Evolutionary conservation across 2,329 filamentous ascomycete genomes (phyloP), one percentile per base, ranked within the genome.

Genomic region (Xylariales sp.): DNA sequence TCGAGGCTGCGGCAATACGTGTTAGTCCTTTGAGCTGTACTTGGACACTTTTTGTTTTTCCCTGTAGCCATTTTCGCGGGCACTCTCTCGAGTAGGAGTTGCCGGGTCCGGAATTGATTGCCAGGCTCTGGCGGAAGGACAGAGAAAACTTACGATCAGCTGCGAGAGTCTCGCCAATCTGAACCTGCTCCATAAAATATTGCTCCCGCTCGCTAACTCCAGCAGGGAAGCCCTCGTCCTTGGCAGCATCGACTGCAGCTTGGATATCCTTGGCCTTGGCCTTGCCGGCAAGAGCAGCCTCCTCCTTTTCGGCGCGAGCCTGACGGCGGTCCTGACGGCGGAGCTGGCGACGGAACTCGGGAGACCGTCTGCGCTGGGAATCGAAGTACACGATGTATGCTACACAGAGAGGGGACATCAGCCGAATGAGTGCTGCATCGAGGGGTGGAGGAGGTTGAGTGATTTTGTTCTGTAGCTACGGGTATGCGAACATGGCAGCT

Each of bases 181-280:
- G 87, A 48, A 98, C 89, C 67, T 95, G 88, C 61, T 88, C 83
- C 80, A 97, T 95, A 69, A 98, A 98, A 73, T 88, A 98, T 44
- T 81, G 78, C 73, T 98, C 93, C 62, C 88, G 89, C 71, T 95
- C 89, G 62, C 97, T 91, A 24, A 91, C 81, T 55, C 89, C 88
- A 29, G 76, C 74, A 33, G 93, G 93, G 76, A 95, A 96, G 40
- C 91, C 93, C 64, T 95, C 89, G 41, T 86, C 85, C 69, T 89
- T 87, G 52, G 90, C 88, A 53, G 85, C 77, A 53, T 88, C 81
- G 33, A 97, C 85, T 37, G 78, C 81, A 40, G 66, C 65, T 65
- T 83, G 84, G 67, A 98, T 86, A 53, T 74, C 70, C 62, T 86
- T 76, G 58, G 83, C 80, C 69, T 87, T 83, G 61, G 74, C 72